Conservation (phyloP, 176 grass and related monocot species). For the Pharus latifolius region DNA sequence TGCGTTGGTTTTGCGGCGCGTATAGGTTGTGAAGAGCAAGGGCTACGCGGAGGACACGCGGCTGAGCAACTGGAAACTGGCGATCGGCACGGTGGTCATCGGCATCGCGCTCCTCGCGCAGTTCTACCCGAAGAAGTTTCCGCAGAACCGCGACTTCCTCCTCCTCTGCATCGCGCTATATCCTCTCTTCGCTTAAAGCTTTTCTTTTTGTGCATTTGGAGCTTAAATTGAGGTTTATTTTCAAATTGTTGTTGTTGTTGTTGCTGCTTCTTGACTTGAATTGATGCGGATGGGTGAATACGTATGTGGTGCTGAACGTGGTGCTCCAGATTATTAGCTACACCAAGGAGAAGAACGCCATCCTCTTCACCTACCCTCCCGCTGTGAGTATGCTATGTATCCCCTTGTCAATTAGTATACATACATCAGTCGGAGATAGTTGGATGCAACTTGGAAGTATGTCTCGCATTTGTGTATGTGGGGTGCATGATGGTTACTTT, state of each 20-base stretch:
- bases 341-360: conserved; percentile 96
- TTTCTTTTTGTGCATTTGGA: neutral
- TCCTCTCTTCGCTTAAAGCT: conserved; percentile 42
- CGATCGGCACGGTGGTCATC: conserved; percentile 69
- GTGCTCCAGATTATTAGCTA: conserved; percentile 80
- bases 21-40: conserved; percentile 67
- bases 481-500: neutral
- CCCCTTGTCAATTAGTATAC: neutral
- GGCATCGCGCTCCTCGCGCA: conserved; percentile 79
- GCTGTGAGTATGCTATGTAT: conserved; percentile 42
- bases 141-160: conserved; percentile 83
- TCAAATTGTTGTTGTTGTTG: too few species aligned
- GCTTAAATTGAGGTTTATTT: neutral
- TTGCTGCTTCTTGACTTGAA: conserved; percentile 44
- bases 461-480: neutral
- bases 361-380: conserved; percentile 88
- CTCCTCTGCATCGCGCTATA: conserved; percentile 85
- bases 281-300: conserved; percentile 33
- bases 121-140: conserved; percentile 99
- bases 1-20: neutral
- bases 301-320: conserved; percentile 74
- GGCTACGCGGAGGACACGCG: conserved; percentile 81
- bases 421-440: neutral
- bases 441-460: neutral
- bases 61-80: conserved; percentile 77